Base-by-base conservation (phyloP, 192 early-diverging fungal species). In the Coemansia sp. region DNA sequence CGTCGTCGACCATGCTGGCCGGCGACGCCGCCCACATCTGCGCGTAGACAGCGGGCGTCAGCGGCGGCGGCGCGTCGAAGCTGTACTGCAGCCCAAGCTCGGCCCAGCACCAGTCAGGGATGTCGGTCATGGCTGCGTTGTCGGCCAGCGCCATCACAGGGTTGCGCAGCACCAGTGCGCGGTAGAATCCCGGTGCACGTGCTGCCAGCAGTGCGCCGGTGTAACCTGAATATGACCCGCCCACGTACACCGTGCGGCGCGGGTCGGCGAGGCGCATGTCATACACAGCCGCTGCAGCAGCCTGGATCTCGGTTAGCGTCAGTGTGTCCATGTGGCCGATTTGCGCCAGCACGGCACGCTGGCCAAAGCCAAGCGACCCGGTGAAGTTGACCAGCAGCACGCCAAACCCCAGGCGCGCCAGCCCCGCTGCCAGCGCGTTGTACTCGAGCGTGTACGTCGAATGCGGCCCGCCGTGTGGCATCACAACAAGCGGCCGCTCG, bases 401-500 rank as follows among this genome's bases (percentile, higher is more conserved):
- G n/a, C 82, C 75, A 64, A 86, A 88, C 1, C 89, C 89, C 42
- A 88, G 62, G n/a, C 62, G 48, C 10, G 71, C 78, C 11, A 89
- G 78, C 9, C 74, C 77, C 21, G 80, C 62, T 19, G 42, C 68
- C 24, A 69, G 45, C 43, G 76, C 55, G 12, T 59, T 69, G 61
- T 83, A 86, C 21, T 76, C 84, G 17, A 81, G 78, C 10, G 84
- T 75, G 18, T 65, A 69, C 17, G 71, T 54, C 9, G 68, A 58
- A 59, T 93, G 89, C 12, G 91, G 91, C 5, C 91, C 91, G 30
- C 91, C 91, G 64, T 93, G 91, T 0, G 91, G 90, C 51, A 81
- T 63, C n/a, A 89, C 81, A 0, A 91, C 73, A 53, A 91, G 74
- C 13, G 87, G 87, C 8, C 71, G 71, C 21, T 59, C 30, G 24